Evolutionary conservation across 179 eudicot species (phyloP), one percentile per base, ranked within the genome.

Genomic region (Vitellaria paradoxa): DNA sequence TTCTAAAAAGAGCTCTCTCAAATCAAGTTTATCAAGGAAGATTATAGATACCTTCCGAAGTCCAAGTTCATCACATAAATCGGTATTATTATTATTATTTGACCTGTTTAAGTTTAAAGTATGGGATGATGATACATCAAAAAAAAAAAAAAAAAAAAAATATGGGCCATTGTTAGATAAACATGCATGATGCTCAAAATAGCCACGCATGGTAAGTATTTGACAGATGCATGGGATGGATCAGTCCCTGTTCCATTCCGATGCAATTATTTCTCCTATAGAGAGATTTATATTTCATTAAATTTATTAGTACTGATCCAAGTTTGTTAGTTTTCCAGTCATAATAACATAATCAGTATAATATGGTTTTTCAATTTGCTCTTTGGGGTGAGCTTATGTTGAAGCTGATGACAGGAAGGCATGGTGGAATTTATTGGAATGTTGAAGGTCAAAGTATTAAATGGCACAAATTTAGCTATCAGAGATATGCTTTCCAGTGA

Each of bases 401-500:
- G 45, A 68, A 67, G 73, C 46, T 79, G 73, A 64, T 64, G 65
- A 74, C 90, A 91, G 96, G 92, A 87, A 78, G 90, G 86, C 80
- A 81, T 85, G 90, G 90, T 86, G 67, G 96, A 93, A 75, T 87
- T 86, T 77, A 85, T 93, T 81, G 97, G 97, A 81, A 75, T 82
- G 55, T 64, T 93, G 83, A 93, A 91, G 77, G 81, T 90, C 68
- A 93, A 86, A 82, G 92, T 93, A 73, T 49, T 88, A 8, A 93
- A 93, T 80, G 97, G 97, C 78, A 90, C 85, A 63, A 93, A 91
- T 81, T 82, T 93, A 73, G 97, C 97, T 52, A 76, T 93, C 64
- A 88, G 97, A 84, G 97, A 93, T 82, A 89, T 93, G 92, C 79
- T 89, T 78, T 85, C 96, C 26, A 93, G 97, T 78, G 97, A 93